Evolutionary conservation across 106 monocot species (phyloP), one percentile per base, ranked within the genome.

Genomic region (Platanthera guangdongensis): DNA sequence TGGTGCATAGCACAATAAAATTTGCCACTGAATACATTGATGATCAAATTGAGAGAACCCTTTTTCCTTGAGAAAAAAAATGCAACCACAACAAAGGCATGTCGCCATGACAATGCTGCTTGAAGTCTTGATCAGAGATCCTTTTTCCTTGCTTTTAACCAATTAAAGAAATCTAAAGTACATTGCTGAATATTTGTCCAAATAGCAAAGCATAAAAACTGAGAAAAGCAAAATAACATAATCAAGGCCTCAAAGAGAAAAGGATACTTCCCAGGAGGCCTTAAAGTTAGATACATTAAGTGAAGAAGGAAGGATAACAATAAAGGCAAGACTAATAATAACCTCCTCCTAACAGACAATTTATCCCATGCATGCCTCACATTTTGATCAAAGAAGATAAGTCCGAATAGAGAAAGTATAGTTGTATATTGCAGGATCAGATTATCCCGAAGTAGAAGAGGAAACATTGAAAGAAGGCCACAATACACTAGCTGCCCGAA

Each of bases 191-290:
- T 83, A 80, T 92, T 99, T 22, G 83, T 73, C 82, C 92, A 94
- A 50, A 90, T 70, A 52, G 85, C 74, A 71, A 88, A 76, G 14
- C 84, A 74, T 11, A 90, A 74, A 90, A 99, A 99, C 82, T 94
- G 94, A n/a, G 88, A 92, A 77, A 94, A 99, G 76, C 91, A 94
- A 76, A 90, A 82, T 47, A 80, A 72, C 94, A 94, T 90, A 47
- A 94, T 99, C 76, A 99, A 46, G n/a, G 99, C 94, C 79, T 99
- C 94, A 83, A 94, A 92, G 46, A 99, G 88, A 77, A 88, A 99
- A 60, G 99, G 94, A 76, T 94, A 99, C 81, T 74, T 94, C 73
- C 72, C 65, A 52, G 88, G 99, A 79, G 92, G 94, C 63, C 81
- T 73, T 52, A 86, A 10, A 18, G 45, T 64, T 50, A 94, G 55